A percentile compares a stretch with the other conserved stretches of the same genome.
Evolutionary conservation across 805 yeast genomes (phyloP).

Genomic region (Candida ovalis): DNA sequence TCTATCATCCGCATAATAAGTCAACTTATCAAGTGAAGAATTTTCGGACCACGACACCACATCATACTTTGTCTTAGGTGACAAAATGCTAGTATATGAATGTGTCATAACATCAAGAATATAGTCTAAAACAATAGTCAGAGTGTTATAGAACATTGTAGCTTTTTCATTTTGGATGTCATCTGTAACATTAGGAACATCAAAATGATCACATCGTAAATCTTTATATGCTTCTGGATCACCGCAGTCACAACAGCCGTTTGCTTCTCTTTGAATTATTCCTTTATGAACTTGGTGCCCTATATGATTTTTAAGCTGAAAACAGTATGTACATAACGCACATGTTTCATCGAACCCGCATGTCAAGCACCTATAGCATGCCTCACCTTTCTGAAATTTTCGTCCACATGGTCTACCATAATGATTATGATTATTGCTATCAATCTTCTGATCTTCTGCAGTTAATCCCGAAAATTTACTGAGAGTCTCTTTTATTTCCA

Average conservation of each 20-base stretch:
- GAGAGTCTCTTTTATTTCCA: constrained; percentile 39
- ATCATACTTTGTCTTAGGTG: constrained; percentile 21
- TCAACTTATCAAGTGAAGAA: constrained; percentile 29
- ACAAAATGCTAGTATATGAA: constrained; percentile 37
- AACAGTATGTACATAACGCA: constrained; percentile 78
- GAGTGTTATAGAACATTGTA: constrained; percentile 24
- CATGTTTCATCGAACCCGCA: constrained; percentile 81
- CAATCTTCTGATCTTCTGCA: constrained; percentile 17
- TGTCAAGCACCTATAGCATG: constrained; percentile 71
- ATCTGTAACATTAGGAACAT: neutral
- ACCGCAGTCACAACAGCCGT: constrained; percentile 88
- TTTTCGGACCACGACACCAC: constrained; percentile 24
- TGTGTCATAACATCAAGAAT: constrained; percentile 57
- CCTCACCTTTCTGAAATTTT: constrained; percentile 73
- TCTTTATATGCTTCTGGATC: constrained; percentile 79
- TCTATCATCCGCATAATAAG: constrained; percentile 42
- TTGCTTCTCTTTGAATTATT: constrained; percentile 60
- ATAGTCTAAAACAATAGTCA: constrained; percentile 52
- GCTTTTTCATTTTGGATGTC: neutral
- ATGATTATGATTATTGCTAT: constrained; percentile 37
- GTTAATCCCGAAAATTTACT: constrained; percentile 10
- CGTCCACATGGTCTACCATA: constrained; percentile 69
- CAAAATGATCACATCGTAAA: constrained; percentile 45
- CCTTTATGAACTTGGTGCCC: constrained; percentile 70
- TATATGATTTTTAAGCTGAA: constrained; percentile 59